A percentile compares a stretch with the other conserved stretches of the same genome.
Conservation (phyloP, 495 filamentous ascomycete species). For the Delitschia confertaspora region DNA sequence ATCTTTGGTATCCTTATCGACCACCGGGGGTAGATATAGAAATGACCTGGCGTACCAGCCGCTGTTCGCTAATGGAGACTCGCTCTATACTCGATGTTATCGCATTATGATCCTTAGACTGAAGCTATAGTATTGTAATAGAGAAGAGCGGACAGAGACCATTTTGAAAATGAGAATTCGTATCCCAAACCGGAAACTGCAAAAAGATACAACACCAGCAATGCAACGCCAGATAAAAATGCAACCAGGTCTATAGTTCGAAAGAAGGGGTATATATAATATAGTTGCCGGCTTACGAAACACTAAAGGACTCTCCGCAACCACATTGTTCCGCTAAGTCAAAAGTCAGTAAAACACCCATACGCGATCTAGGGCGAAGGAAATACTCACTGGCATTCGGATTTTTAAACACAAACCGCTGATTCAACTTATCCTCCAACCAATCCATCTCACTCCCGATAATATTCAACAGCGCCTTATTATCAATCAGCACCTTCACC, state of each 20-base stretch:
- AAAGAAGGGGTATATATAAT: neutral
- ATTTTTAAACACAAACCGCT: slow-evolving; percentile 87
- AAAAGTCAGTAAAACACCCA: slow-evolving; percentile 10
- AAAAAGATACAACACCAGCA: slow-evolving; percentile 9
- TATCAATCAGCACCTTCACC: slow-evolving; percentile 91
- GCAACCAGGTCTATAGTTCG: neutral
- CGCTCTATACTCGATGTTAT: no score
- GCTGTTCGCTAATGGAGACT: no score
- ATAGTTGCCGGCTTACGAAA: slow-evolving; percentile 39
- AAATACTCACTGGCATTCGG: slow-evolving; percentile 87
- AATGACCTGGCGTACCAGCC: no score
- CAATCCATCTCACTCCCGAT: slow-evolving; percentile 99
- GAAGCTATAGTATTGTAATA: no score
- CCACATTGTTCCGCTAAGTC: slow-evolving; percentile 85
- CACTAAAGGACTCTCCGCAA: slow-evolving; percentile 96
- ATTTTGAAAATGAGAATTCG: no score
- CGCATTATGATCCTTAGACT: no score
- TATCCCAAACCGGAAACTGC: no score
- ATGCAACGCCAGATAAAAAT: slow-evolving; percentile 21
- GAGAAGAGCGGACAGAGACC: neutral
- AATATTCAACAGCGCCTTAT: slow-evolving; percentile 93
- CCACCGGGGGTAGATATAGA: no score
- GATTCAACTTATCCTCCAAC: slow-evolving; percentile 87
- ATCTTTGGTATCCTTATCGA: no score
- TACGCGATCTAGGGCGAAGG: neutral